Base-by-base conservation (phyloP, 2,329 filamentous ascomycete genomes). In the Pezicula rhizophila region DNA sequence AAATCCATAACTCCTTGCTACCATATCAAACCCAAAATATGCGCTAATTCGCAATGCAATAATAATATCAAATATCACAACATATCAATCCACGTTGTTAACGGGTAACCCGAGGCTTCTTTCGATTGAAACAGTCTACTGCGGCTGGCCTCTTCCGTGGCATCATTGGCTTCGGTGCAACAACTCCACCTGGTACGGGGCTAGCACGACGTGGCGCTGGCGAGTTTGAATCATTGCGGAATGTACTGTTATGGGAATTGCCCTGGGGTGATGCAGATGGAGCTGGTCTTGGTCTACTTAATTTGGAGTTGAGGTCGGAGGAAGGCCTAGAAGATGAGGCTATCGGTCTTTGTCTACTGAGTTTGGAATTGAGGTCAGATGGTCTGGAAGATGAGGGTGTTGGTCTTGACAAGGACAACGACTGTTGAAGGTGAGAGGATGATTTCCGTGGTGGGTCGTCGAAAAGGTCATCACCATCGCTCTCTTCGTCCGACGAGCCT, bases 61-160 rank as follows among this genome's bases (percentile, higher is more conserved):
- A 31, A 31, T 12, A 12, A 31, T 31, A 10, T 12, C 28, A 31
- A 31, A 31, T 12, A 2, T 12, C 28, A 10, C 12, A 31, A 31
- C 12, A 31, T 12, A 31, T 10, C 28, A 31, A 12, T 2, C 8
- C 11, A 31, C 11, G 3, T 12, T 12, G 28, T 7, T 31, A 31
- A 11, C 28, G 28, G 7, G 28, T 12, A 31, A 26, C 10, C 54
- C 51, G 52, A 49, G 20, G 53, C 44, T 45, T 55, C 42, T 55
- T 57, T 20, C 58, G 54, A 44, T 60, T 59, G 50, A 62, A 62
- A 3, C 60, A 40, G 46, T 62, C 60, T 2, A 60, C 57, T 15
- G 52, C 23, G 23, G 23, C 49, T 26, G 55, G 40, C 47, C 55
- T 56, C 43, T 55, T 57, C 34, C 48, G 46, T 2, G 52, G 52